phyloP scores from a whole-genome alignment of 495 filamentous ascomycete species.

The Hypoxylon subgilvum region DNA sequence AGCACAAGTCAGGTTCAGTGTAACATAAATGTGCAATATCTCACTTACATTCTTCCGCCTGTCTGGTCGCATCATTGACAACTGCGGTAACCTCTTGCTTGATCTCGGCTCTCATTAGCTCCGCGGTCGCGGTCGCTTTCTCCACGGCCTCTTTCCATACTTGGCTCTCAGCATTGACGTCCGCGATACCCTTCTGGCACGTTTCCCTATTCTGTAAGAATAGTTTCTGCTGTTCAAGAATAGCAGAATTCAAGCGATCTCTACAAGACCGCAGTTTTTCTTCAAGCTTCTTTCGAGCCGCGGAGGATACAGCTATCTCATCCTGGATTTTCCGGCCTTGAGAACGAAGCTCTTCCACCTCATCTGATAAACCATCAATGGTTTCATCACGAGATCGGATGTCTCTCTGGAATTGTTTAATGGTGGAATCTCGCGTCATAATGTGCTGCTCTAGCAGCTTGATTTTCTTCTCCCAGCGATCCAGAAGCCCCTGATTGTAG shows the following conservation, averaged over 20 bases:
- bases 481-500: constrained; percentile 28
- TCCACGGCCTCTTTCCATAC: constrained; percentile 30
- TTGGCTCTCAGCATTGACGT: constrained; percentile 32
- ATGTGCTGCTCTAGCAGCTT: constrained; percentile 32
- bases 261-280: constrained; percentile 42
- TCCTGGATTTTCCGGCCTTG: constrained; percentile 33
- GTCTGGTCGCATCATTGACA: constrained; percentile 34
- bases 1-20: background rate
- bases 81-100: constrained; percentile 40
- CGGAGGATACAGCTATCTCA: constrained; percentile 28
- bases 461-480: constrained; percentile 36
- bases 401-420: constrained; percentile 30
- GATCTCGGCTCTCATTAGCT: constrained; percentile 43
- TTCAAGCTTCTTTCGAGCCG: constrained; percentile 32
- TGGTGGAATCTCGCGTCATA: constrained; percentile 16
- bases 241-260: constrained; percentile 43
- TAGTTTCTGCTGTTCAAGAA: constrained; percentile 49
- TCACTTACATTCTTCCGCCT: constrained; percentile 41
- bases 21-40: background rate
- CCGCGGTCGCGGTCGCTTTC: constrained; percentile 35
- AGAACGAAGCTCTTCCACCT: constrained; percentile 27
- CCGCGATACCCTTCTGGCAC: constrained; percentile 35
- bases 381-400: constrained; percentile 27
- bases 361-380: constrained; percentile 33
- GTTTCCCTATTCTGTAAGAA: constrained; percentile 40